Percentiles rank a stretch among this genome's conserved stretches.
Evolutionary conservation across 2,329 filamentous ascomycete species (phyloP).

Genomic region (Ceratocystis eucalypticola): DNA sequence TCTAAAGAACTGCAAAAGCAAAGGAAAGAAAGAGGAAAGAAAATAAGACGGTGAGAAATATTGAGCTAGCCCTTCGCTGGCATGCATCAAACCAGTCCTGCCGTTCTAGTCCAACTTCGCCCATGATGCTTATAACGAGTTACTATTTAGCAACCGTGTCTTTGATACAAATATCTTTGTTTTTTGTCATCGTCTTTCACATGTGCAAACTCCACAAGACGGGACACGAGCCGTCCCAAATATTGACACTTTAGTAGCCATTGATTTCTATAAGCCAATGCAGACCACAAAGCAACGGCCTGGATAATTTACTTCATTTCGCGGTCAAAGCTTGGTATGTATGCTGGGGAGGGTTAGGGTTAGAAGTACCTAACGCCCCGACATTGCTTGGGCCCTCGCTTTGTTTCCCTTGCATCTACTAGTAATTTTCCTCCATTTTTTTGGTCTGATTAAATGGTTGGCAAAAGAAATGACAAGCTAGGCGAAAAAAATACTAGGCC

Average conservation of each 20-base stretch:
- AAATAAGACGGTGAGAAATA: slow-evolving; percentile 4
- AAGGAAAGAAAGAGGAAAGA: neutral
- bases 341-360: neutral
- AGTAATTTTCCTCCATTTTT: neutral
- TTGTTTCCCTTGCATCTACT: neutral
- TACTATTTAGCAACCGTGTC: too few relatives aligned
- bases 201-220: too few relatives aligned
- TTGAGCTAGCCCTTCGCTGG: neutral
- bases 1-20: neutral
- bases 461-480: too few relatives aligned
- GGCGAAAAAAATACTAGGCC: too few relatives aligned
- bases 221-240: neutral
- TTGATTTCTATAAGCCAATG: too few relatives aligned
- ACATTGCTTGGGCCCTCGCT: neutral
- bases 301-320: neutral
- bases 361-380: neutral
- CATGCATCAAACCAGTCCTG: slow-evolving; percentile 5
- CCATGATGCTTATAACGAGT: neutral
- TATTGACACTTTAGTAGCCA: neutral
- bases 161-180: too few relatives aligned
- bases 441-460: too few relatives aligned
- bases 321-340: neutral
- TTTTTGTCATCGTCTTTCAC: too few relatives aligned
- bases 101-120: neutral
- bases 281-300: too few relatives aligned